A percentile compares a stretch with the other conserved stretches of the same genome.
Evolutionary conservation across 768 basidiomycete genomes (phyloP).

Genomic region (Rubroboletus pulcherrimus): DNA sequence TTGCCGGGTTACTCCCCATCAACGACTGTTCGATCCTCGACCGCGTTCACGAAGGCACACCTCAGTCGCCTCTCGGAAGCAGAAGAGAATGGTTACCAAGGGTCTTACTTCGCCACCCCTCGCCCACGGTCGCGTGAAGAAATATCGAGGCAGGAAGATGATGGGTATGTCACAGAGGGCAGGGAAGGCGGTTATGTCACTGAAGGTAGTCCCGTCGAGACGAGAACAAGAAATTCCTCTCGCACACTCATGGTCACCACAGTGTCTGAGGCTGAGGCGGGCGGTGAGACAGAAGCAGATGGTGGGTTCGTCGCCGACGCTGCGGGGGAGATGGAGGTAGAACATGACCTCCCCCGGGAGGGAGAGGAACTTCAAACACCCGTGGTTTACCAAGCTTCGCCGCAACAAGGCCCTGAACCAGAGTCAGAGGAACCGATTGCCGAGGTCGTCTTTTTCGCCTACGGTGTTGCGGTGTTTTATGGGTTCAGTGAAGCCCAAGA

Average conservation of each 20-base stretch:
- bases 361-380: conserved; percentile 8
- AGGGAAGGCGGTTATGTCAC: conserved; percentile 63
- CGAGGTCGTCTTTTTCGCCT: conserved; percentile 77
- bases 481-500: conserved; percentile 81
- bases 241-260: not conserved
- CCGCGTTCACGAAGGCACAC: conserved; percentile 55
- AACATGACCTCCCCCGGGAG: conserved; percentile 1
- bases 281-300: conserved; percentile 11
- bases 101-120: conserved; percentile 62
- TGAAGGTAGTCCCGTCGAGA: conserved; percentile 20
- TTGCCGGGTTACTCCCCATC: conserved; percentile 87
- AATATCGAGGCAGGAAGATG: conserved; percentile 12
- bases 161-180: conserved; percentile 25
- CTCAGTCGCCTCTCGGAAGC: conserved; percentile 74
- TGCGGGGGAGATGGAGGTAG: conserved; percentile 12
- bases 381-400: not conserved
- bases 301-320: conserved; percentile 12
- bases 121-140: conserved; percentile 20
- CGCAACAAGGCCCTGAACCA: not conserved
- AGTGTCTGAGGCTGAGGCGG: conserved; percentile 9
- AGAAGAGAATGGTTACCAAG: conserved; percentile 88
- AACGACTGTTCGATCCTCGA: conserved; percentile 82
- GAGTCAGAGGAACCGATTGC: conserved; percentile 48
- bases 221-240: conserved; percentile 1
- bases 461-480: conserved; percentile 92